These are phyloP conservation scores for Cladosporium oxysporum DNA, from an alignment of 2,329 filamentous ascomycete species.

Conservation along the genomic window DNA sequence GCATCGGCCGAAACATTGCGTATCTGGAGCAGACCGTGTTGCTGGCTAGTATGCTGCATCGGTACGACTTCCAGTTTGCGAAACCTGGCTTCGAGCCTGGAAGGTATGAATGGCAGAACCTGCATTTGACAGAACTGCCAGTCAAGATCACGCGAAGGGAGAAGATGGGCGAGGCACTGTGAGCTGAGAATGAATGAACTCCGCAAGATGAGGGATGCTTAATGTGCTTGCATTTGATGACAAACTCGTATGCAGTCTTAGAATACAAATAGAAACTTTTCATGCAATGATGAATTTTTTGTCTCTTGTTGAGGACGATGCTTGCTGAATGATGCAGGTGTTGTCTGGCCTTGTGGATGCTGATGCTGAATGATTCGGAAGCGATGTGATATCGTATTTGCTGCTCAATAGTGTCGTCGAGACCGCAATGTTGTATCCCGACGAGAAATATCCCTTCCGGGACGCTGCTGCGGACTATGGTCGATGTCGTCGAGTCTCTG, in stretches of 20 bases:
- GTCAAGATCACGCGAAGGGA: conserved; percentile 41
- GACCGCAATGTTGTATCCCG: too few species aligned
- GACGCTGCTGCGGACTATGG: too few species aligned
- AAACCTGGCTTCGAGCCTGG: conserved; percentile 39
- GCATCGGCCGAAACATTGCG: conserved; percentile 31
- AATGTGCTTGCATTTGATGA: not conserved
- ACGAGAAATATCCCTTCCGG: too few species aligned
- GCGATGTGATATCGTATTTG: not conserved
- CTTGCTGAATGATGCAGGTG: not conserved
- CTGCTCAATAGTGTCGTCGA: too few species aligned
- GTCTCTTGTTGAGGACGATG: not conserved
- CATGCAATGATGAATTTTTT: not conserved
- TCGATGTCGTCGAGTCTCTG: too few species aligned
- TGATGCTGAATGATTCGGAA: not conserved
- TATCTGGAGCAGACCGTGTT: conserved; percentile 34
- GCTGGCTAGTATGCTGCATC: conserved; percentile 35
- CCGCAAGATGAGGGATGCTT: not conserved
- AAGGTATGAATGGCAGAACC: conserved; percentile 42
- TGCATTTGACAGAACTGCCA: conserved; percentile 41
- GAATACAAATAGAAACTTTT: not conserved
- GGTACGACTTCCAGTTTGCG: conserved; percentile 43
- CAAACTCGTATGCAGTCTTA: not conserved
- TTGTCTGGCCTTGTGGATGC: not conserved
- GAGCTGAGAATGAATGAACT: not conserved
- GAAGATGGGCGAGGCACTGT: conserved; percentile 2